phyloP scores from a whole-genome alignment of 768 basidiomycete genomes.

The Macrocybe gigantea region DNA sequence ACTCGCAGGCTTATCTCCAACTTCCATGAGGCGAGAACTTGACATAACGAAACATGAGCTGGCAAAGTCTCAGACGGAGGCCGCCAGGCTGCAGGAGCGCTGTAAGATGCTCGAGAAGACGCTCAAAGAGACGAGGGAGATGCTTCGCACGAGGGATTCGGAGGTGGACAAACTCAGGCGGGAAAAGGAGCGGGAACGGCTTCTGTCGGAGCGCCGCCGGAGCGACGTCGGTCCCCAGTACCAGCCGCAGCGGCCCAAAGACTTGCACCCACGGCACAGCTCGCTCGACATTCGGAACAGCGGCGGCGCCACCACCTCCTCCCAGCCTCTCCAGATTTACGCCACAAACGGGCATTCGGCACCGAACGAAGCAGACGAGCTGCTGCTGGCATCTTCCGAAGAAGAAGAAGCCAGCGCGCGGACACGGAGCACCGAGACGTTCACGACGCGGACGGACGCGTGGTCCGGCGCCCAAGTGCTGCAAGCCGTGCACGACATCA shows the following conservation, averaged over 20 bases:
- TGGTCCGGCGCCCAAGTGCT: slow-evolving; percentile 78
- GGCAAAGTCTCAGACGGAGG: slow-evolving; percentile 46
- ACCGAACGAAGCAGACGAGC: slow-evolving; percentile 11
- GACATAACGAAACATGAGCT: slow-evolving; percentile 52
- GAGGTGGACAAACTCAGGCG: slow-evolving; percentile 53
- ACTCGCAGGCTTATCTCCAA: slow-evolving; percentile 31
- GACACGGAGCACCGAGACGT: slow-evolving; percentile 53
- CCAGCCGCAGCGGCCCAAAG: slow-evolving; percentile 8
- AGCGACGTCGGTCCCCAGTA: slow-evolving; percentile 21
- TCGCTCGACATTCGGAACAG: slow-evolving; percentile 27
- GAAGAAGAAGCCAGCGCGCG: slow-evolving; percentile 54
- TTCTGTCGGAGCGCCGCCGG: slow-evolving; percentile 23
- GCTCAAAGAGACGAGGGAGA: slow-evolving; percentile 57
- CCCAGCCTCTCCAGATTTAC: no score
- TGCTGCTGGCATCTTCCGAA: slow-evolving; percentile 6
- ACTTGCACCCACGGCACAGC: slow-evolving; percentile 15
- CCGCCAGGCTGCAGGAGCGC: slow-evolving; percentile 53
- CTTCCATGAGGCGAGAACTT: slow-evolving; percentile 50
- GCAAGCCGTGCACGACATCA: slow-evolving; percentile 74
- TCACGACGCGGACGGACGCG: slow-evolving; percentile 66
- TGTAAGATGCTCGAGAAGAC: slow-evolving; percentile 58
- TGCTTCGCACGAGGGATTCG: slow-evolving; percentile 48
- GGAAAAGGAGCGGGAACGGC: slow-evolving; percentile 28
- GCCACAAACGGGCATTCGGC: slow-evolving; percentile 11
- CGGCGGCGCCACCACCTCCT: slow-evolving; percentile 5